Evolutionary conservation across 164 flowering plant species (phyloP), one percentile per base, ranked within the genome.

Genomic region (Piper betle): DNA sequence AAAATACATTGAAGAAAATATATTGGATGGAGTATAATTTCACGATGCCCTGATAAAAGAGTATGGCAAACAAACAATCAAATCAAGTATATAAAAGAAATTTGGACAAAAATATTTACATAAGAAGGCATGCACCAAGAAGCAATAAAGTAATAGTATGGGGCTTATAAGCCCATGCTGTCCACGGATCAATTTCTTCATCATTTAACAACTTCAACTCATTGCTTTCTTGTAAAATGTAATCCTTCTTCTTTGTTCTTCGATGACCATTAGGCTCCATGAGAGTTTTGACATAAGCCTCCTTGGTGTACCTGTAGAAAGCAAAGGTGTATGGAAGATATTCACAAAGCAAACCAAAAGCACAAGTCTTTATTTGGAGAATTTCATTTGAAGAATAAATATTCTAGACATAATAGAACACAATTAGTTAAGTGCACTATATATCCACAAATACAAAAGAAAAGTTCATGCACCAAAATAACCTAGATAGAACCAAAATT

Each of bases 151-250:
- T 72, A 61, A 92, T 73, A 12, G 97, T 92, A 37, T 74, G 98
- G 73, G 98, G 98, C 75, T 71, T 82, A 77, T 92, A 92, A 16
- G 97, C 96, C 98, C 97, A 92, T 50, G 98, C 96, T 62, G 96
- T 90, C 98, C 98, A 92, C 43, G 98, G 98, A 74, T 92, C 98
- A 52, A 81, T 69, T 41, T 88, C 98, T 12, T 55, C 59, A 61
- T 52, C 66, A 72, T 41, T 67, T 50, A 71, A 68, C 33, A 40
- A 39, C 41, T 58, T 68, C 50, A 41, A 39, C 60, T 71, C 77
- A 53, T 80, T 83, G 67, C 82, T 84, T 73, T 74, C 82, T 64
- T 48, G 20, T 56, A 57, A 66, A 58, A n/a, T 20, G 66, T 46
- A 54, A 68, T 82, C 84, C 69, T 60, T 74, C 64, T 71, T 74